Evolutionary conservation across 2,329 filamentous ascomycete genomes (phyloP).

Genomic region (Fusarium sp.): DNA sequence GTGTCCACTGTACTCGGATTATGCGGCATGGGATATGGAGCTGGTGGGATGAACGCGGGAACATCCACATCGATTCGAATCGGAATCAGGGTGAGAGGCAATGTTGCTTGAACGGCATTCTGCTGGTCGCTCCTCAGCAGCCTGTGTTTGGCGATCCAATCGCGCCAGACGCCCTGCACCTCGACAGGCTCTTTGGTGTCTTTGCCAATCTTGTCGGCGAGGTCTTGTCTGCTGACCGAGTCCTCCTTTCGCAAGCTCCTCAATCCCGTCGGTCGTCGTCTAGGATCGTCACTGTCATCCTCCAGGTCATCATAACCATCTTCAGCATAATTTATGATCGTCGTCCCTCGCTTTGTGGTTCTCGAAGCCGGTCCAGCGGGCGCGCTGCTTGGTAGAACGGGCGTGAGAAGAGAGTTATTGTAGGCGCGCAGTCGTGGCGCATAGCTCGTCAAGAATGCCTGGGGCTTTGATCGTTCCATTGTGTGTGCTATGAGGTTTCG

Average conservation of each 20-base stretch:
- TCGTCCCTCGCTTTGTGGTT: conserved; percentile 97
- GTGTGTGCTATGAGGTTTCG: conserved; percentile 37
- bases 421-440: conserved; percentile 90
- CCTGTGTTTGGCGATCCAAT: conserved; percentile 87
- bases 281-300: conserved; percentile 77
- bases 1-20: conserved; percentile 73
- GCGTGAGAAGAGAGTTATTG: conserved; percentile 89
- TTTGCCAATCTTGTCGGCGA: conserved; percentile 82
- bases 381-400: conserved; percentile 77
- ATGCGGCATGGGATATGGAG: conserved; percentile 68
- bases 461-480: conserved; percentile 69
- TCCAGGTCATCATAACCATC: conserved; percentile 88
- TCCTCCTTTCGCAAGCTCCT: conserved; percentile 85
- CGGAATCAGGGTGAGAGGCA: conserved; percentile 91
- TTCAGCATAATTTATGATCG: conserved; percentile 97
- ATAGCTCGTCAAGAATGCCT: conserved; percentile 91
- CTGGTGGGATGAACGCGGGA: conserved; percentile 74
- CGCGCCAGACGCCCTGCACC: conserved; percentile 89
- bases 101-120: conserved; percentile 71
- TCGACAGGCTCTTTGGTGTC: conserved; percentile 82
- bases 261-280: conserved; percentile 83
- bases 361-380: conserved; percentile 74
- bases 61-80: conserved; percentile 97
- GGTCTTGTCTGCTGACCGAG: conserved; percentile 66
- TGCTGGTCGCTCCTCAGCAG: conserved; percentile 66